phyloP scores from a whole-genome alignment of 1,284 basidiomycete species.

The Termitomyces sp. region DNA sequence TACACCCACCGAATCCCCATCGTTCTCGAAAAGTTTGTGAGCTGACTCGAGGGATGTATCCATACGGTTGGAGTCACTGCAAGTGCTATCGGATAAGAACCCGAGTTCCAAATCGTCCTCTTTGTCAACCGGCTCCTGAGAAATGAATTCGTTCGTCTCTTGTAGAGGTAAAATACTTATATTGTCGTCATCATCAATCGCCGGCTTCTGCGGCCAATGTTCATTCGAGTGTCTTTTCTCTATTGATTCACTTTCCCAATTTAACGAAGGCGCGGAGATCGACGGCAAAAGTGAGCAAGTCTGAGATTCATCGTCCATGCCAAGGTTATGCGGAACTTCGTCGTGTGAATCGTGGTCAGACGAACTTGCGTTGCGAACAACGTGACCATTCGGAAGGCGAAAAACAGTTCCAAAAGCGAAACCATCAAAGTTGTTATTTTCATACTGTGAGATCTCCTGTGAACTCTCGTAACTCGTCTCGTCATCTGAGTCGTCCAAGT shows the following conservation, averaged over 20 bases:
- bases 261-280: constrained; percentile 2
- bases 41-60: constrained; percentile 5
- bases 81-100: constrained; percentile 14
- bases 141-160: neutral
- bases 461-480: constrained; percentile 4
- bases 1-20: constrained; percentile 16
- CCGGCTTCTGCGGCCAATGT: neutral
- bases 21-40: constrained; percentile 9
- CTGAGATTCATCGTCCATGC: constrained; percentile 6
- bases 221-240: neutral
- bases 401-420: constrained; percentile 4
- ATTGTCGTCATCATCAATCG: neutral
- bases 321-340: neutral
- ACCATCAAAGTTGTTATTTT: constrained; percentile 3
- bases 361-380: constrained; percentile 2
- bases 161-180: neutral
- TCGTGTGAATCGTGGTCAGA: constrained; percentile 11
- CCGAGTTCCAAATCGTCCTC: constrained; percentile 13
- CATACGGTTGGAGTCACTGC: constrained; percentile 1
- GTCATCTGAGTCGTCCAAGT: constrained; percentile 10
- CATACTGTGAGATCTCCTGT: constrained; percentile 4
- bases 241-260: neutral
- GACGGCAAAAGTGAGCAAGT: constrained; percentile 7
- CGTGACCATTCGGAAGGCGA: constrained; percentile 8
- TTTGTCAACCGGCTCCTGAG: constrained; percentile 5